phyloP scores from a whole-genome alignment of 1,139 yeast genomes.

The Casaregolazyma suthepensis region DNA sequence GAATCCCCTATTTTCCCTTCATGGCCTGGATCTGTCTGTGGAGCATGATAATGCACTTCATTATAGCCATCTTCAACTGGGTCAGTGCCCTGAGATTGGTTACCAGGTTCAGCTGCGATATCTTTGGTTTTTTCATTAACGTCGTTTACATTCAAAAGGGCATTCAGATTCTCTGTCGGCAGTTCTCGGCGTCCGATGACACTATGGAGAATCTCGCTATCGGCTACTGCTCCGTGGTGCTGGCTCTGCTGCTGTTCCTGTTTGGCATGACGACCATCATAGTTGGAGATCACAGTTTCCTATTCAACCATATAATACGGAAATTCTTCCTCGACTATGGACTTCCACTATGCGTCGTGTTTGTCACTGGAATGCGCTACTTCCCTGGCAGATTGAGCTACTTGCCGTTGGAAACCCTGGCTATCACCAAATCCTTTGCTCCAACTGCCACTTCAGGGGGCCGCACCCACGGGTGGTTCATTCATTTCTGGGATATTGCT shows the following conservation, averaged over 20 bases:
- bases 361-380: slow-evolving; percentile 87
- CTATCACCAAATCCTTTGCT: slow-evolving; percentile 64
- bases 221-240: slow-evolving; percentile 71
- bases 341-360: slow-evolving; percentile 73
- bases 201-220: slow-evolving; percentile 37
- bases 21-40: slow-evolving; percentile 96
- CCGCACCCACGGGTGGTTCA: slow-evolving; percentile 62
- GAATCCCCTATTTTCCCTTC: slow-evolving; percentile 76
- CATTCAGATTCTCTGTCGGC: slow-evolving; percentile 67
- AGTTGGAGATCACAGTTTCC: slow-evolving; percentile 55
- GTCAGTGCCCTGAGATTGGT: slow-evolving; percentile 67
- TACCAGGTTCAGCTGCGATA: slow-evolving; percentile 82
- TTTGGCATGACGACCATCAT: slow-evolving; percentile 63
- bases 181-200: slow-evolving; percentile 42
- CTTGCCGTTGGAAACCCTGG: slow-evolving; percentile 53
- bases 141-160: slow-evolving; percentile 90
- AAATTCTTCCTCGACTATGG: slow-evolving; percentile 81
- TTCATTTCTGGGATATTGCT: slow-evolving; percentile 68
- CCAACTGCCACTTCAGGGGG: slow-evolving; percentile 51
- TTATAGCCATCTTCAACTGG: slow-evolving; percentile 64
- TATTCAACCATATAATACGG: slow-evolving; percentile 54
- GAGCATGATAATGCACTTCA: slow-evolving; percentile 77
- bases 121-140: slow-evolving; percentile 87
- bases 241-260: slow-evolving; percentile 66
- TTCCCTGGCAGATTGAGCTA: slow-evolving; percentile 69